A percentile compares a stretch with the other conserved stretches of the same genome.
These are phyloP conservation scores for Fusarium anthophilum DNA, from an alignment of 2,329 filamentous ascomycete genomes.

Conservation along the genomic window DNA sequence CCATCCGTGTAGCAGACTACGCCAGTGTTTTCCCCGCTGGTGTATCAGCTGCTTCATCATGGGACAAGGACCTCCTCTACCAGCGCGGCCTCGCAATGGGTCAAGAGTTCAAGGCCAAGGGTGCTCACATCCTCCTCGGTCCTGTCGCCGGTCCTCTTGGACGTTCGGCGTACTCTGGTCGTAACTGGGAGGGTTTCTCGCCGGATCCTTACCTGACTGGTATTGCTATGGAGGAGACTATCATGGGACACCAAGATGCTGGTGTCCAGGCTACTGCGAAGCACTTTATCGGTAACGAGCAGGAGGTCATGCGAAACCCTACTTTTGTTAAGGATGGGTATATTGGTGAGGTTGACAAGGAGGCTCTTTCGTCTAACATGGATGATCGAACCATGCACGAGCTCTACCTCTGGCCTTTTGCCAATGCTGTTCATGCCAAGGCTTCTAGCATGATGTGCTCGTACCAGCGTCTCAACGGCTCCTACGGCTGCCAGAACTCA, in stretches of 20 bases:
- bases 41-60: conserved; percentile 68
- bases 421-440: conserved; percentile 46
- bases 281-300: conserved; percentile 52
- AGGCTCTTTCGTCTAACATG: conserved; percentile 56
- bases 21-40: conserved; percentile 61
- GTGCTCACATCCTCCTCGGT: conserved; percentile 72
- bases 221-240: conserved; percentile 52
- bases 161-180: conserved; percentile 58
- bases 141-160: conserved; percentile 54
- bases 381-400: conserved; percentile 70
- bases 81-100: conserved; percentile 64
- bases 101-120: conserved; percentile 75
- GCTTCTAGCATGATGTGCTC: conserved; percentile 67
- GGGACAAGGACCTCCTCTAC: conserved; percentile 77
- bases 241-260: conserved; percentile 48
- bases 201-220: conserved; percentile 76
- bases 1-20: conserved; percentile 51
- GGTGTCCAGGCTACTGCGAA: conserved; percentile 52
- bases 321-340: conserved; percentile 39
- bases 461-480: conserved; percentile 84
- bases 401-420: conserved; percentile 50
- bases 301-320: conserved; percentile 48
- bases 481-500: conserved; percentile 83
- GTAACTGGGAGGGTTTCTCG: conserved; percentile 72
- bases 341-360: conserved; percentile 35